phyloP scores from a whole-genome alignment of 2,329 filamentous ascomycete genomes.

The Xylaria sp. region DNA sequence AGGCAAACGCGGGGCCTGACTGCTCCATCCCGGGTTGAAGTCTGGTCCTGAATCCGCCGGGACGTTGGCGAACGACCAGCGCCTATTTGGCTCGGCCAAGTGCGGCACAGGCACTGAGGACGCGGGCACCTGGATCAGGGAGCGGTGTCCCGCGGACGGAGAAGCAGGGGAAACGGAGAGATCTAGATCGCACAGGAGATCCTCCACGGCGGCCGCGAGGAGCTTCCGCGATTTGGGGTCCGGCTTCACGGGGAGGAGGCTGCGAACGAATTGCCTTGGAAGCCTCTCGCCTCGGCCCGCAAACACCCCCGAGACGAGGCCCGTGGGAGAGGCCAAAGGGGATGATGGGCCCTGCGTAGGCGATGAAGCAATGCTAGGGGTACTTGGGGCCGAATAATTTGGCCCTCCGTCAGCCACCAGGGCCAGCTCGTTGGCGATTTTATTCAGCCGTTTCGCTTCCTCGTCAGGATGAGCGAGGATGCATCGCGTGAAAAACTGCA shows the following conservation, averaged over 20 bases:
- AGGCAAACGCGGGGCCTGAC: slow-evolving; percentile 22
- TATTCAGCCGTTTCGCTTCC: slow-evolving; percentile 76
- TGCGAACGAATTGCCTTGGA: slow-evolving; percentile 80
- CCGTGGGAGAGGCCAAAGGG: slow-evolving; percentile 5
- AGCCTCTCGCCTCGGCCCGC: slow-evolving; percentile 76
- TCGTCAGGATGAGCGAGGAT: slow-evolving; percentile 80
- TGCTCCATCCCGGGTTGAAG: slow-evolving; percentile 3
- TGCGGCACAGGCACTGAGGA: slow-evolving; percentile 10
- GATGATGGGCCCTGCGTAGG: slow-evolving; percentile 1
- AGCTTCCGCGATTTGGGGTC: slow-evolving; percentile 69
- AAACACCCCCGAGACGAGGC: background rate
- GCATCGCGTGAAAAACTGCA: slow-evolving; percentile 76
- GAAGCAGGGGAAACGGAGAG: slow-evolving; percentile 11
- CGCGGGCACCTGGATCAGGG: slow-evolving; percentile 1
- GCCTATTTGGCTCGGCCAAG: slow-evolving; percentile 24
- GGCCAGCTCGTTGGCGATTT: slow-evolving; percentile 75
- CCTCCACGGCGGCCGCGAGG: slow-evolving; percentile 69
- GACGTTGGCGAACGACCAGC: slow-evolving; percentile 26
- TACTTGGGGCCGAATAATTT: background rate
- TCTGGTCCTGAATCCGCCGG: slow-evolving; percentile 11
- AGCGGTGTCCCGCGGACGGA: background rate
- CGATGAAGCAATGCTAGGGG: slow-evolving; percentile 47
- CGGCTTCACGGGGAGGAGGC: slow-evolving; percentile 72
- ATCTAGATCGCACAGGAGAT: slow-evolving; percentile 47
- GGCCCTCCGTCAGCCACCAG: slow-evolving; percentile 60